phyloP scores from a whole-genome alignment of 208 protist species.

The Lotmaria passim region DNA sequence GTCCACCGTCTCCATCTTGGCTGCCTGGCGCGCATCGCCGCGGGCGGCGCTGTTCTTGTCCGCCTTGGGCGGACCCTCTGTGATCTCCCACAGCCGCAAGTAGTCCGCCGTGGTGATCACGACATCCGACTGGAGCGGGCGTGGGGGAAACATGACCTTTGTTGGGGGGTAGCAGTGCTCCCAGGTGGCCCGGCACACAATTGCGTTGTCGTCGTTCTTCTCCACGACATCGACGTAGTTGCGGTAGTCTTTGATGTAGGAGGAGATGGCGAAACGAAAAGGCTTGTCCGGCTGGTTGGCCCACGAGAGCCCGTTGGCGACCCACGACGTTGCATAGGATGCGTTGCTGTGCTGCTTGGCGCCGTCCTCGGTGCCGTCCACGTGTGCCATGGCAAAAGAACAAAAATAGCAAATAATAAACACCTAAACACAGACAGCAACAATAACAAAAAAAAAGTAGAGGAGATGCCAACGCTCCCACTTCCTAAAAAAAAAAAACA shows the following conservation, averaged over 20 bases:
- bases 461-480: neutral
- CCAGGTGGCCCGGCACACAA: constrained; percentile 85
- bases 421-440: neutral
- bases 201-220: constrained; percentile 64
- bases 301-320: constrained; percentile 96
- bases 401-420: neutral
- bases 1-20: constrained; percentile 49
- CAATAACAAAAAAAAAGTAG: neutral
- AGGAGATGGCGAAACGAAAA: constrained; percentile 94
- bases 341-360: constrained; percentile 47
- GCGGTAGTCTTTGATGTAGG: constrained; percentile 96
- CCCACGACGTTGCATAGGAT: constrained; percentile 95
- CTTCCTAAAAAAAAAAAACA: neutral
- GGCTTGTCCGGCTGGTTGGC: constrained; percentile 39
- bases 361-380: constrained; percentile 12
- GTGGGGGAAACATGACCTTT: constrained; percentile 97
- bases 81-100: constrained; percentile 97
- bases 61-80: constrained; percentile 25
- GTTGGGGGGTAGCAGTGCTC: constrained; percentile 97
- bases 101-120: constrained; percentile 99
- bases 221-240: constrained; percentile 95
- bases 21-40: constrained; percentile 19
- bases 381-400: constrained; percentile 10
- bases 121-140: constrained; percentile 83
- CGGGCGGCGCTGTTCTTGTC: constrained; percentile 12